Evolutionary conservation across 1,284 basidiomycete species (phyloP).

Genomic region (Agroathelia rolfsii): DNA sequence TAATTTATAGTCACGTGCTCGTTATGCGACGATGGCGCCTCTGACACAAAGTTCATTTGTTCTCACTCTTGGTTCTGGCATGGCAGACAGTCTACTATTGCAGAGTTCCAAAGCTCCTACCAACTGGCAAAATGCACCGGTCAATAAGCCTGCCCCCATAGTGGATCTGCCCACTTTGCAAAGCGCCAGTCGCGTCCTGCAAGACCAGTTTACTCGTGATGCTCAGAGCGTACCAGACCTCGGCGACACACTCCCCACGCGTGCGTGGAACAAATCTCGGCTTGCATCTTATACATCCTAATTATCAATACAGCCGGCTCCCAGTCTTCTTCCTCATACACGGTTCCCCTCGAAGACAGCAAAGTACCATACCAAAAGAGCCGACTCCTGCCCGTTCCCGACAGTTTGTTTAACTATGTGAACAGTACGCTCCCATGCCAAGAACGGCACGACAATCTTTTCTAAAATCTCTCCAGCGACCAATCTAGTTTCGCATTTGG

Average conservation of each 20-base stretch:
- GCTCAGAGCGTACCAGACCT: slow-evolving; percentile 63
- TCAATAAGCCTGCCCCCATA: slow-evolving; percentile 25
- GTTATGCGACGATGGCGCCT: too few species aligned
- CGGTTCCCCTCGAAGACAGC: slow-evolving; percentile 65
- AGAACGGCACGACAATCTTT: too few species aligned
- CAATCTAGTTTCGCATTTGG: slow-evolving; percentile 68
- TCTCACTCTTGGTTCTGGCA: too few species aligned
- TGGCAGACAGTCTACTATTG: too few species aligned
- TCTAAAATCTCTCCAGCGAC: slow-evolving; percentile 35
- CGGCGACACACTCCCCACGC: slow-evolving; percentile 48
- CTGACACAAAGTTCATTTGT: too few species aligned
- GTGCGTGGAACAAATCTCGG: slow-evolving; percentile 25
- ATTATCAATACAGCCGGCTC: slow-evolving; percentile 35
- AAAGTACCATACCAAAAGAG: slow-evolving; percentile 76
- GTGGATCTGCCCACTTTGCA: slow-evolving; percentile 54
- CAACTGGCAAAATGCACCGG: too few species aligned
- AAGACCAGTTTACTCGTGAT: slow-evolving; percentile 62
- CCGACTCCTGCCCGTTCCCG: slow-evolving; percentile 72
- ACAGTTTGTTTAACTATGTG: slow-evolving; percentile 73
- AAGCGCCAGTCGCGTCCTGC: slow-evolving; percentile 53
- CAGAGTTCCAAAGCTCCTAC: too few species aligned
- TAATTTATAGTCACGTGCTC: too few species aligned
- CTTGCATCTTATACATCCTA: slow-evolving; percentile 5
- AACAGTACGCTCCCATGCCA: too few species aligned
- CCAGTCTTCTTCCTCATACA: slow-evolving; percentile 67